Percentiles rank a stretch among this genome's conserved stretches.
These are phyloP conservation scores for Rhododendron simsii DNA, from an alignment of 148 eudicot species.

Conservation along the genomic window DNA sequence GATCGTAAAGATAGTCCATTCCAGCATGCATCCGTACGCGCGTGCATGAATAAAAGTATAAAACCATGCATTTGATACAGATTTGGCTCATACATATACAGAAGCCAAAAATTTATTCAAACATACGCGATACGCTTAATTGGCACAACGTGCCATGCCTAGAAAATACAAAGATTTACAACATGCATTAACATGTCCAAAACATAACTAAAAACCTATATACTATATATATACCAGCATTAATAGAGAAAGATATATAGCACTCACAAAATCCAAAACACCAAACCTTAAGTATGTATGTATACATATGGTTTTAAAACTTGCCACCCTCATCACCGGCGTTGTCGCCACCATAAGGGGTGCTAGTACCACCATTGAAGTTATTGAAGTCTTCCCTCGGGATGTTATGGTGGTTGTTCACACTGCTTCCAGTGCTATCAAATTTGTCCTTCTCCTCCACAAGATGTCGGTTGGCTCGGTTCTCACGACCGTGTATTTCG, in stretches of 20 bases:
- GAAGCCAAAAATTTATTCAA: not conserved
- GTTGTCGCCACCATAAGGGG: not conserved
- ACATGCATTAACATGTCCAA: not conserved
- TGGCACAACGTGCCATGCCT: not conserved
- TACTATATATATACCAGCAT: not conserved
- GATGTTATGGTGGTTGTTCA: slow-evolving; percentile 19
- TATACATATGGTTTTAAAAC: not conserved
- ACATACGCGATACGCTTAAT: not conserved
- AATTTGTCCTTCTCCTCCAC: not conserved
- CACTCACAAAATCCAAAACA: not conserved
- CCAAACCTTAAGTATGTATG: not conserved
- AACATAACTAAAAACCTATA: not conserved
- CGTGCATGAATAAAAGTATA: not conserved
- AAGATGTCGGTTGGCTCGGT: not conserved
- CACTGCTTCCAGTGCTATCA: not conserved
- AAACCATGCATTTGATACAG: not conserved
- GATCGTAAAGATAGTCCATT: not conserved
- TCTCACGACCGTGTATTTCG: not conserved
- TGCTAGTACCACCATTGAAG: not conserved
- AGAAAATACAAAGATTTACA: not conserved
- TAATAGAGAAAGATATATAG: not conserved
- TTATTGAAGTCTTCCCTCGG: slow-evolving; percentile 21
- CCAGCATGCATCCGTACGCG: not conserved
- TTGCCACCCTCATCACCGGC: not conserved
- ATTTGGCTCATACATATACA: not conserved